phyloP scores from a whole-genome alignment of 2,329 filamentous ascomycete species.

The Tolypocladium tundrense region DNA sequence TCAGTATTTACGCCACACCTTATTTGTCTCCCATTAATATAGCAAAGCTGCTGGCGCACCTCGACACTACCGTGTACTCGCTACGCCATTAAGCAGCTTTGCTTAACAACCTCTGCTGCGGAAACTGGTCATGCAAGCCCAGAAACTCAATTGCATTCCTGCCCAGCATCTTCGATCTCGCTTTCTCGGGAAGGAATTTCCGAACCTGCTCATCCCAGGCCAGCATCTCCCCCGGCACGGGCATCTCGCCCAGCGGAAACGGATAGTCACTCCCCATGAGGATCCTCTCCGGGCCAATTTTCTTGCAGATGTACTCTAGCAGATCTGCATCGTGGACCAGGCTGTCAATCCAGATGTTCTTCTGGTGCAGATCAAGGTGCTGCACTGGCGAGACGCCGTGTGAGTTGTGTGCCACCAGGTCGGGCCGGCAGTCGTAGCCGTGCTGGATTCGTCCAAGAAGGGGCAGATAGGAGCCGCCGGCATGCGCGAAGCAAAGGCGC shows the following conservation, averaged over 20 bases:
- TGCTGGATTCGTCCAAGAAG: not conserved
- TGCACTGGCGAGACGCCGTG: not conserved
- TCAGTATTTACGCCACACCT: no score
- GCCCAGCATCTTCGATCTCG: not conserved
- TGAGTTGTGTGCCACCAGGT: not conserved
- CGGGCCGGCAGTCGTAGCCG: not conserved
- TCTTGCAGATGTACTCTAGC: not conserved
- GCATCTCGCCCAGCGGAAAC: not conserved
- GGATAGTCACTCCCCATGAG: not conserved
- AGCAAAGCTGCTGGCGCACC: no score
- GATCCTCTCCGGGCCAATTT: not conserved
- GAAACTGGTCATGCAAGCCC: not conserved
- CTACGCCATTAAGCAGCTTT: no score
- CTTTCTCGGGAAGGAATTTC: not conserved
- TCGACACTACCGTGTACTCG: no score
- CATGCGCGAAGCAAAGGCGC: not conserved
- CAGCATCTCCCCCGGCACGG: not conserved
- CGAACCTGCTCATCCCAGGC: not conserved
- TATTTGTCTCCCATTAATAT: no score
- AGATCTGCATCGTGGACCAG: not conserved
- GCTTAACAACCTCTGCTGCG: not conserved
- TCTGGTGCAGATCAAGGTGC: not conserved
- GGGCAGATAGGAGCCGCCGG: not conserved
- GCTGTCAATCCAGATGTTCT: not conserved
- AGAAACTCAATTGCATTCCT: not conserved